A percentile compares a stretch with the other conserved stretches of the same genome.
Conservation (phyloP, 805 yeast species). For the Pichia thaimueangensis region DNA sequence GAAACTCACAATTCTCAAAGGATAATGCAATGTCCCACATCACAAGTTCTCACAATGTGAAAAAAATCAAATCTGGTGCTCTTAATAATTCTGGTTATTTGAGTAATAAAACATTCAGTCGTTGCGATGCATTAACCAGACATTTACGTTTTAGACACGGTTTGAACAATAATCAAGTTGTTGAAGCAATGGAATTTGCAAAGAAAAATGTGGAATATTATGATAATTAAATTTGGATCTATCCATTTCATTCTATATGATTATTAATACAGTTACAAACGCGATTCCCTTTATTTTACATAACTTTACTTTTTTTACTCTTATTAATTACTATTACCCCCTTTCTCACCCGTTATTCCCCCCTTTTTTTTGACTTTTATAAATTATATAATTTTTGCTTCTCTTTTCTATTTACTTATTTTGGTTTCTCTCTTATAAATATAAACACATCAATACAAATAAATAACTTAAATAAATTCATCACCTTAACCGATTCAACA, state of each 20-base stretch:
- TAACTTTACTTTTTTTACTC: neutral
- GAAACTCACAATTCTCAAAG: conserved; percentile 21
- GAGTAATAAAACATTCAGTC: conserved; percentile 67
- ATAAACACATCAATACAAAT: too few species aligned
- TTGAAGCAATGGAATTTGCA: conserved; percentile 65
- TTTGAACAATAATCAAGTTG: conserved; percentile 57
- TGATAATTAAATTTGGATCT: conserved; percentile 16
- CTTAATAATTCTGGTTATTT: conserved; percentile 24
- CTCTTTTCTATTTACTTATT: too few species aligned
- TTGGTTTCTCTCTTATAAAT: too few species aligned
- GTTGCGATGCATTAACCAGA: conserved; percentile 91
- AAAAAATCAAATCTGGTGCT: conserved; percentile 33
- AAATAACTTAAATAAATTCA: too few species aligned
- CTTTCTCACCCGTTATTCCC: too few species aligned
- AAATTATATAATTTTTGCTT: too few species aligned
- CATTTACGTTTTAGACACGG: conserved; percentile 91
- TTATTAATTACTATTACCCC: too few species aligned
- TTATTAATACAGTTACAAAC: too few species aligned
- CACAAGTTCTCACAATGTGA: conserved; percentile 28
- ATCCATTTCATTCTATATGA: too few species aligned
- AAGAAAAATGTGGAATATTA: conserved; percentile 69
- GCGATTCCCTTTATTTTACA: neutral
- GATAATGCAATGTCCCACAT: conserved; percentile 27
- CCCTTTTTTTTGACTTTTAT: too few species aligned
- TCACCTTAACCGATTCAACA: too few species aligned